These are phyloP conservation scores for Salmacisia buchloeana DNA, from an alignment of 1,284 basidiomycete species.

Conservation along the genomic window DNA sequence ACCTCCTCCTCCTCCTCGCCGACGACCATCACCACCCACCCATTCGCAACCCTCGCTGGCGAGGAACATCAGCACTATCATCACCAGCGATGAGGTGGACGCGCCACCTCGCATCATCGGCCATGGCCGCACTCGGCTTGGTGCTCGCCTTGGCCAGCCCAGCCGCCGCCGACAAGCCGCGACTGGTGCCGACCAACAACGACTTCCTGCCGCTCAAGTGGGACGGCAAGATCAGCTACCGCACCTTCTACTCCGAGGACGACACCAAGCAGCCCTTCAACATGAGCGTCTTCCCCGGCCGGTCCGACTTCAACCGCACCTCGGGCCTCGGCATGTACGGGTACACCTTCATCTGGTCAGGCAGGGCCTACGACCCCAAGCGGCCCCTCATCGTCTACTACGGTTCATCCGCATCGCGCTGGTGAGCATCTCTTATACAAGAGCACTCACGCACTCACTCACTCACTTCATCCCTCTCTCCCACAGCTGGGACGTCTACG, in stretches of 20 bases:
- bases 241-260: not conserved
- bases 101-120: no score
- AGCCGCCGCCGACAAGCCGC: no score
- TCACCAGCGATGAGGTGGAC: no score
- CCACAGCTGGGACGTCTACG: not conserved
- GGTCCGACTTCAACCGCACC: not conserved
- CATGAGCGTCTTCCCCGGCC: not conserved
- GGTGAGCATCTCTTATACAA: not conserved
- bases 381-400: not conserved
- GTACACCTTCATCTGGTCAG: not conserved
- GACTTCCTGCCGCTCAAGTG: not conserved
- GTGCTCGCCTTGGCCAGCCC: no score
- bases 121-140: no score
- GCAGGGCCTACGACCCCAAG: not conserved
- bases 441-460: not conserved
- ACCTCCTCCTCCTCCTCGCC: no score
- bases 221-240: not conserved
- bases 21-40: no score
- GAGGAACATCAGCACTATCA: no score
- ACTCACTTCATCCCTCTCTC: no score
- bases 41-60: no score
- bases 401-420: not conserved
- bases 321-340: slow-evolving; percentile 1
- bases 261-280: not conserved
- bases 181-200: not conserved